Evolutionary conservation across 352 stramenopile species (phyloP).

Genomic region (Phytophthora tubulina): DNA sequence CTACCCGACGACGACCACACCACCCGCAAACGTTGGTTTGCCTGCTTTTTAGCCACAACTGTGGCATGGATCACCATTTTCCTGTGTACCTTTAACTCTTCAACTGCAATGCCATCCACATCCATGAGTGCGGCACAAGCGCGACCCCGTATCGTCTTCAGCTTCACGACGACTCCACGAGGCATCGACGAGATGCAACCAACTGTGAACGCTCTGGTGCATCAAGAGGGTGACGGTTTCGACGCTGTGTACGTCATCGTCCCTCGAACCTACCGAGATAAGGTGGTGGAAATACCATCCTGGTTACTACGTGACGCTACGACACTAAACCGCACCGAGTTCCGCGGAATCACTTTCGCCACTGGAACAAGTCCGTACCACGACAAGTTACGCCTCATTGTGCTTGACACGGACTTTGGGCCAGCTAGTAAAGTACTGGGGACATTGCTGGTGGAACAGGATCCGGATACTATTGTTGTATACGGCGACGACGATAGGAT

Average conservation of each 20-base stretch:
- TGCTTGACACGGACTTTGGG: constrained; percentile 65
- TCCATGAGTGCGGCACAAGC: constrained; percentile 30
- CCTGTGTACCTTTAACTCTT: constrained; percentile 51
- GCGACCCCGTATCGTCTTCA: constrained; percentile 61
- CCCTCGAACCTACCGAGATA: constrained; percentile 47
- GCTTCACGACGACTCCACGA: constrained; percentile 59
- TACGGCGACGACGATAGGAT: constrained; percentile 65
- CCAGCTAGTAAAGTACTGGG: constrained; percentile 65
- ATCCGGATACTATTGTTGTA: constrained; percentile 68
- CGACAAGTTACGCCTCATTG: constrained; percentile 42
- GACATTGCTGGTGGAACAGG: constrained; percentile 58
- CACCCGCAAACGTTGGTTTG: constrained; percentile 35
- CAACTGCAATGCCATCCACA: constrained; percentile 25
- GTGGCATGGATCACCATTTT: constrained; percentile 52
- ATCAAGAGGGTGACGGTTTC: constrained; percentile 52
- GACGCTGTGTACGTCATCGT: constrained; percentile 62
- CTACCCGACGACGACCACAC: constrained; percentile 10
- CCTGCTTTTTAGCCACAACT: constrained; percentile 37
- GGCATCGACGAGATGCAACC: constrained; percentile 49
- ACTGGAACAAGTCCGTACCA: constrained; percentile 50
- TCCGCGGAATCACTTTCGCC: constrained; percentile 47
- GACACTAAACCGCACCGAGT: constrained; percentile 34
- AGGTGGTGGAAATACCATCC: constrained; percentile 47
- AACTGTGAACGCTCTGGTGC: constrained; percentile 51
- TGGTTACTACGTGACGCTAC: constrained; percentile 46